Conservation (phyloP, 768 basidiomycete species). For the Xerocomellus chrysenteron region DNA sequence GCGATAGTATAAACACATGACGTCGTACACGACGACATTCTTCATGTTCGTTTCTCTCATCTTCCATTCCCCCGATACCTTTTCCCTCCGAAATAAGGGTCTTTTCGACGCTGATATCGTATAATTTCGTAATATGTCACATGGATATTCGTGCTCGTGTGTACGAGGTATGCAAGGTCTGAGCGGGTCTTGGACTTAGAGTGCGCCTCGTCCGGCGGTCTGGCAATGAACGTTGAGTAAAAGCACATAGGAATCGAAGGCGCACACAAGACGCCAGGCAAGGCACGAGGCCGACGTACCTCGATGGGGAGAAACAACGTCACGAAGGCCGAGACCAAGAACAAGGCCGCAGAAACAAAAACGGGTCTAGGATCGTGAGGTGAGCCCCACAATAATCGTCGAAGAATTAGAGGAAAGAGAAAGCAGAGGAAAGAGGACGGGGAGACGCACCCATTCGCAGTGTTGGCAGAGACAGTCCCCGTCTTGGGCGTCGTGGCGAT, state of each 20-base stretch:
- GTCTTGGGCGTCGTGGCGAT: constrained; percentile 40
- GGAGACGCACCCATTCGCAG: constrained; percentile 38
- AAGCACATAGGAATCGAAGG: not conserved
- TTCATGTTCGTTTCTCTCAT: not conserved
- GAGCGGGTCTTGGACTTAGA: not conserved
- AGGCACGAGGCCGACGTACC: constrained; percentile 26
- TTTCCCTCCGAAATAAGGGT: too few relatives aligned
- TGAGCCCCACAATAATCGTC: not conserved
- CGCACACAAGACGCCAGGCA: too few relatives aligned
- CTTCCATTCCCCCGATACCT: too few relatives aligned
- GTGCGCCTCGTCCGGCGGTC: constrained; percentile 30
- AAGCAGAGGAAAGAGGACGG: not conserved
- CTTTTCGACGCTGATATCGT: too few relatives aligned
- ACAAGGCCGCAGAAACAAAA: constrained; percentile 47
- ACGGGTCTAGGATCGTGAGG: constrained; percentile 36
- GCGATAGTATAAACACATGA: too few relatives aligned
- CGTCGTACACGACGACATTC: not conserved
- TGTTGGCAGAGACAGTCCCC: constrained; percentile 30
- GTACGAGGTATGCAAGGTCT: too few relatives aligned
- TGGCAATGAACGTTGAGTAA: not conserved
- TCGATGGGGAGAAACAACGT: constrained; percentile 49
- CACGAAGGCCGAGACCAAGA: constrained; percentile 41
- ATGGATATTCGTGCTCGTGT: too few relatives aligned
- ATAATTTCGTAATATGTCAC: too few relatives aligned
- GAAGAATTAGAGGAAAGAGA: not conserved